Evolutionary conservation across 768 basidiomycete species (phyloP).

Genomic region (Termitomyces sp.): DNA sequence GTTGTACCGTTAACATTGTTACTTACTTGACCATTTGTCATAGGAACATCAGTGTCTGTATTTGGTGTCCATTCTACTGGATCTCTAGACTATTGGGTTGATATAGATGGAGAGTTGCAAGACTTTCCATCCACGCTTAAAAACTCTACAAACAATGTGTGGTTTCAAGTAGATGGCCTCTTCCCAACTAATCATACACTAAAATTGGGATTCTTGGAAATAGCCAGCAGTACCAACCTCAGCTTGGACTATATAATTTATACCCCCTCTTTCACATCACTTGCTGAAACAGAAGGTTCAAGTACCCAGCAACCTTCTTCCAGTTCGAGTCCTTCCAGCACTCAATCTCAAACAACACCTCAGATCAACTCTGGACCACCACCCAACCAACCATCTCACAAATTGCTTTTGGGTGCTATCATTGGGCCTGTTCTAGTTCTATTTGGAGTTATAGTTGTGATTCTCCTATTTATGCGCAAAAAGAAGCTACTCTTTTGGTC

Average conservation of each 20-base stretch:
- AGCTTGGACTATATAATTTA: not conserved
- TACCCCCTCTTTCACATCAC: not conserved
- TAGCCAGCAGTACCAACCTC: too few species aligned
- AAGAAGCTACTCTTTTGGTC: not conserved
- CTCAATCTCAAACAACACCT: not conserved
- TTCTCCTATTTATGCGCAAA: not conserved
- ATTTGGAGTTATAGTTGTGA: not conserved
- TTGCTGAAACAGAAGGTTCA: too few species aligned
- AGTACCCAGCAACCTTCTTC: too few species aligned
- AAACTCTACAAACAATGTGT: not conserved
- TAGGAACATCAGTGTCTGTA: not conserved
- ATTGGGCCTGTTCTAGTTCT: not conserved
- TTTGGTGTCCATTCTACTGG: not conserved
- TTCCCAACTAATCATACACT: not conserved
- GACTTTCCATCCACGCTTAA: too few species aligned
- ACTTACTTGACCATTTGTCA: not conserved
- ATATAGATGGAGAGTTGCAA: not conserved
- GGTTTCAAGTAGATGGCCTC: not conserved
- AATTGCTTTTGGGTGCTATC: not conserved
- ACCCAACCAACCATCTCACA: not conserved
- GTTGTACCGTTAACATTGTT: too few species aligned
- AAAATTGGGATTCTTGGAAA: not conserved
- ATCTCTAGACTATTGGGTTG: not conserved
- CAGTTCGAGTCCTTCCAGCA: too few species aligned
- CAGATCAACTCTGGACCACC: not conserved